These are phyloP conservation scores for Hygrophorus russula DNA, from an alignment of 768 basidiomycete genomes.

Conservation along the genomic window DNA sequence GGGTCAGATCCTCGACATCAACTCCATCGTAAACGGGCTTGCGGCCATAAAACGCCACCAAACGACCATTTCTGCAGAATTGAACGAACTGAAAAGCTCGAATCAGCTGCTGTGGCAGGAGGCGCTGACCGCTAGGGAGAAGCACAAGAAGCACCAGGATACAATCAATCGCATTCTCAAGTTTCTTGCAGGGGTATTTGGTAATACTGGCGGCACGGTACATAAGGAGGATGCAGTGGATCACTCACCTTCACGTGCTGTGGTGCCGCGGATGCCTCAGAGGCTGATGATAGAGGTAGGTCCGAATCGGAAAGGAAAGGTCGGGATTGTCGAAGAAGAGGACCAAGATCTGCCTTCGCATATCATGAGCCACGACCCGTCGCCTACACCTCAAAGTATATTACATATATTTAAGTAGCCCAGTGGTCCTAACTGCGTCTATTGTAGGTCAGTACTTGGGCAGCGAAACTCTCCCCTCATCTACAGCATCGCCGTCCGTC, in stretches of 20 bases:
- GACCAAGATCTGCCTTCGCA: constrained; percentile 25
- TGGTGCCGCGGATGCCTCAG: constrained; percentile 37
- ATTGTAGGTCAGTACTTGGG: no score
- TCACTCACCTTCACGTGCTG: constrained; percentile 22
- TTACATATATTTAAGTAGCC: not conserved
- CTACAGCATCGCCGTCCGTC: not conserved
- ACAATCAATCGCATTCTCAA: constrained; percentile 93
- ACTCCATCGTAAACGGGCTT: constrained; percentile 72
- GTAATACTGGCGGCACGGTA: constrained; percentile 33
- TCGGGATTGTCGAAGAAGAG: constrained; percentile 23
- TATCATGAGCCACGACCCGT: no score
- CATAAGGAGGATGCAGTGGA: constrained; percentile 21
- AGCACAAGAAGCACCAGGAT: constrained; percentile 89
- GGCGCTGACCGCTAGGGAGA: constrained; percentile 61
- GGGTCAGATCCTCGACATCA: constrained; percentile 61
- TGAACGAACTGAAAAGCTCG: constrained; percentile 78
- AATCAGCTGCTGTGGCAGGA: constrained; percentile 94
- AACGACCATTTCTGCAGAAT: constrained; percentile 78
- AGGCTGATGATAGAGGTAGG: constrained; percentile 58
- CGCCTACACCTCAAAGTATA: not conserved
- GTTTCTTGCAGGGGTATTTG: constrained; percentile 90
- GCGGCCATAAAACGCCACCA: constrained; percentile 87
- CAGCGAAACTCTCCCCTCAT: not conserved
- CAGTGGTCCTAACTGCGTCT: no score
- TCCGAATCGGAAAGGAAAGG: constrained; percentile 26